These are phyloP conservation scores for Saturnispora mendoncae DNA, from an alignment of 805 yeast species.

Conservation along the genomic window DNA sequence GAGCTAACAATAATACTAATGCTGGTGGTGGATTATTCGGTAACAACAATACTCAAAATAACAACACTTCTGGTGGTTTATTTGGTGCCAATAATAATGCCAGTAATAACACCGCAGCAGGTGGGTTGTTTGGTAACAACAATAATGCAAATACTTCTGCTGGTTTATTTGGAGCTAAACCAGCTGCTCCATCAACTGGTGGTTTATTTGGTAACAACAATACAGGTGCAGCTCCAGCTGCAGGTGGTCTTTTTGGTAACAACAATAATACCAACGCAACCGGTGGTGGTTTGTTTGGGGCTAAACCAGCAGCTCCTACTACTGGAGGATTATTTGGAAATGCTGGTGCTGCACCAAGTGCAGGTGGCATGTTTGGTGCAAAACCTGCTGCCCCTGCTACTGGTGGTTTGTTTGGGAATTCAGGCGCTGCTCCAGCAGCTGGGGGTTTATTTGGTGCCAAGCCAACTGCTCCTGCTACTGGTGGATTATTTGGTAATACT, in stretches of 20 bases:
- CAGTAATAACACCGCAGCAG: constrained; percentile 33
- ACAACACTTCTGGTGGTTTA: constrained; percentile 38
- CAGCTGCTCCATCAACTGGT: constrained; percentile 12
- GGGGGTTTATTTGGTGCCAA: constrained; percentile 25
- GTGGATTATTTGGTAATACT: constrained; percentile 16
- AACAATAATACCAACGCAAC: constrained; percentile 26
- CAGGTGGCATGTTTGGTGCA: constrained; percentile 31
- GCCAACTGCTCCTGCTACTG: constrained; percentile 9
- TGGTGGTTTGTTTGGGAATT: constrained; percentile 30
- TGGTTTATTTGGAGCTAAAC: constrained; percentile 10
- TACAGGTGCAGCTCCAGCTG: constrained; percentile 27
- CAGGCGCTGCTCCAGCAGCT: constrained; percentile 29
- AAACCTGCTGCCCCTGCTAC: constrained; percentile 28
- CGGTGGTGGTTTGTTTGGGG: constrained; percentile 26
- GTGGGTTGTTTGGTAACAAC: constrained; percentile 13
- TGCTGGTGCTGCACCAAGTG: constrained; percentile 15
- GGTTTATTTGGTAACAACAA: constrained; percentile 31
- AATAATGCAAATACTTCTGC: constrained; percentile 11
- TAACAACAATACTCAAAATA: constrained; percentile 15
- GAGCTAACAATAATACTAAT: constrained; percentile 16
- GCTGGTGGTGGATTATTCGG: constrained; percentile 18
- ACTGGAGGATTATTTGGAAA: constrained; percentile 34
- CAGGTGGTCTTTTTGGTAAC: constrained; percentile 31
- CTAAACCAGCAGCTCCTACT: constrained; percentile 12
- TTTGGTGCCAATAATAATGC: constrained; percentile 11